Evolutionary conservation across 805 yeast genomes (phyloP).

Genomic region (Candida dendrica): DNA sequence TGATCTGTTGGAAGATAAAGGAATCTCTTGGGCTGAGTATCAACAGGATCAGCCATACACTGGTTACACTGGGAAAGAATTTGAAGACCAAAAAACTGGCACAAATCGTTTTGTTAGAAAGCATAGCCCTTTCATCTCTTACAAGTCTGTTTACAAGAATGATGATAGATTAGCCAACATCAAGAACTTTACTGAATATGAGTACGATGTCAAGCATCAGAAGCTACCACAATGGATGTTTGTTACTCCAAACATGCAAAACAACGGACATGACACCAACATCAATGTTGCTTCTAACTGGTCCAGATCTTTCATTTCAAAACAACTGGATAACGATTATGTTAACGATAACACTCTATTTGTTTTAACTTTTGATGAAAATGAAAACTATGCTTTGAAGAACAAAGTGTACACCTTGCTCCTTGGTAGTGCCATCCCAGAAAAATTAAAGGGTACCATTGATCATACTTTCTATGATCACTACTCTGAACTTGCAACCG

Average conservation of each 20-base stretch:
- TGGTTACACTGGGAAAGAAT: conserved; percentile 43
- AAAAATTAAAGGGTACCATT: conserved; percentile 31
- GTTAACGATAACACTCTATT: conserved; percentile 40
- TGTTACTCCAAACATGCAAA: conserved; percentile 47
- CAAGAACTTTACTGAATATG: conserved; percentile 40
- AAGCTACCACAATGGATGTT: conserved; percentile 44
- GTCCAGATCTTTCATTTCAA: conserved; percentile 37
- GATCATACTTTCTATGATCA: conserved; percentile 46
- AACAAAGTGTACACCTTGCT: conserved; percentile 40
- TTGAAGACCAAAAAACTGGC: conserved; percentile 31
- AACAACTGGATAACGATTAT: conserved; percentile 35
- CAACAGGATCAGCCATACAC: conserved; percentile 44
- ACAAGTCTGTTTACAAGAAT: conserved; percentile 30
- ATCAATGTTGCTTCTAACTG: conserved; percentile 39
- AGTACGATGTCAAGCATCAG: conserved; percentile 31
- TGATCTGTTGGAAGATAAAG: conserved; percentile 33
- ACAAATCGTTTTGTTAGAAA: conserved; percentile 45
- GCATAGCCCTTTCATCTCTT: conserved; percentile 41
- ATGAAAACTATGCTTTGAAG: conserved; percentile 33
- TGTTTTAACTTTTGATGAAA: conserved; percentile 44
- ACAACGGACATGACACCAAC: conserved; percentile 45
- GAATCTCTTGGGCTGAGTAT: conserved; percentile 46
- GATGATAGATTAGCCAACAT: conserved; percentile 33
- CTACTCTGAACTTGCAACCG: conserved; percentile 42
- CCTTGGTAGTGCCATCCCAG: conserved; percentile 41